These are phyloP conservation scores for Penicillium sp. DNA, from an alignment of 2,329 filamentous ascomycete genomes.

Conservation along the genomic window DNA sequence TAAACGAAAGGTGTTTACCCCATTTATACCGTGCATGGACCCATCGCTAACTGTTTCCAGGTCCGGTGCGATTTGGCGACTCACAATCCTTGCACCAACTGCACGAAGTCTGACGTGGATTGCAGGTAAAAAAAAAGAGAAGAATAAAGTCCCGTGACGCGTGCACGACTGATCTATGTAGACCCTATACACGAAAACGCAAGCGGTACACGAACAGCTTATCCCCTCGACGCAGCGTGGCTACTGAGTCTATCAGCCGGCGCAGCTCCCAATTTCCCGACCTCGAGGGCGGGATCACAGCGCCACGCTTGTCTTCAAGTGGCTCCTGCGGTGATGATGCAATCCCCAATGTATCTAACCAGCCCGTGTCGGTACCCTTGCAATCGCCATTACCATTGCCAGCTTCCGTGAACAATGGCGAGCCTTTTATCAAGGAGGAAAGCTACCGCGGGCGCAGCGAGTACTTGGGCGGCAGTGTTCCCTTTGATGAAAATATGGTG, in stretches of 20 bases:
- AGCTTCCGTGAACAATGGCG: conserved; percentile 9
- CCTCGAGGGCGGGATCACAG: conserved; percentile 3
- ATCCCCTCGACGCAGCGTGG: conserved; percentile 15
- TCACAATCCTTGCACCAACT: conserved; percentile 29
- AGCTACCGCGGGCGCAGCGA: conserved; percentile 28
- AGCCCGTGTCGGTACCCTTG: neutral
- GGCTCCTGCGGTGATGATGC: conserved; percentile 2
- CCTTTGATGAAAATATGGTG: conserved; percentile 31
- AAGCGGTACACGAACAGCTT: conserved; percentile 40
- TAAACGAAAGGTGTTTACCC: conserved; percentile 40
- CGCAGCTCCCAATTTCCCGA: conserved; percentile 21
- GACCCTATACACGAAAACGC: conserved; percentile 29
- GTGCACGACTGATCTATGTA: conserved; percentile 4
- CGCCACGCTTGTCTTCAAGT: conserved; percentile 8
- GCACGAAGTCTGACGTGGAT: conserved; percentile 22
- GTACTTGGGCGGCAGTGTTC: conserved; percentile 25
- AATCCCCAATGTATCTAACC: neutral
- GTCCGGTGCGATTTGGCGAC: conserved; percentile 27
- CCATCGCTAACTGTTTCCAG: conserved; percentile 18
- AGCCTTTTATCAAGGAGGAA: conserved; percentile 25
- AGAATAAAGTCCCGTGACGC: neutral
- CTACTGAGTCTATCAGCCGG: conserved; percentile 18
- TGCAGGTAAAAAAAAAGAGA: conserved; percentile 19
- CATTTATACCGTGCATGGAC: conserved; percentile 1
- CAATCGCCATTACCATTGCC: neutral